Base-by-base conservation (phyloP, 306 rosid species). In the Senna siamea region DNA sequence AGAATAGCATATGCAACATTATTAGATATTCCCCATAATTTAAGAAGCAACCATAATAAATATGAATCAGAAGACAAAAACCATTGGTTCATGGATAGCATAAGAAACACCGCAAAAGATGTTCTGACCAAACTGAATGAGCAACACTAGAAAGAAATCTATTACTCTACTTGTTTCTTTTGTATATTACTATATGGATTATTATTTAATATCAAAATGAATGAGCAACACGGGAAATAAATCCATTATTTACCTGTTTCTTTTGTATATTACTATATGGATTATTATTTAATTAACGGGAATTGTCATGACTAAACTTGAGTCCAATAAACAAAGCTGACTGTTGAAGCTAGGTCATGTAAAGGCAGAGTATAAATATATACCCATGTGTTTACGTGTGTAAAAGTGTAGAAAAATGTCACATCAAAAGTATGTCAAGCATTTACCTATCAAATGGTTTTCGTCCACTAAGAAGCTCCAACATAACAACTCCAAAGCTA, bases 391-490 rank as follows among this genome's bases (percentile, higher is more conserved):
- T 70, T 65, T n/a, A 10, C 2, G 43, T 26, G 43, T 4, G 13
- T 11, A 6, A 4, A 38, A 11, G 34, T 43, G 58, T 44, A 30
- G 34, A 28, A 67, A 26, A 69, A 19, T 34, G 68, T 37, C 9
- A 62, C 17, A 44, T 30, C n/a, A 79, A 38, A 12, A 44, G 2
- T 17, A 48, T 69, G 23, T 58, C 46, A 54, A 78, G 59, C 20
- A 40, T 76, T 79, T 75, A 92, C 99, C 97, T 92, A 80, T 95
- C 99, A 79, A 88, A 95, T 54, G 99, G 93, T 71, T 88, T 90
- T 7, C 98, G 92, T 26, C 99, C 99, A 13, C 93, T 90, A 44
- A 95, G 86, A 80, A 95, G 99, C 83, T 95, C 99, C 82, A 95
- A 74, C 99, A 95, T 95, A 54, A 95, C 91, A 70, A 92, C 90